A percentile compares a stretch with the other conserved stretches of the same genome.
Conservation (phyloP, 345 rosid genomes). For the Lagerstroemia speciosa region DNA sequence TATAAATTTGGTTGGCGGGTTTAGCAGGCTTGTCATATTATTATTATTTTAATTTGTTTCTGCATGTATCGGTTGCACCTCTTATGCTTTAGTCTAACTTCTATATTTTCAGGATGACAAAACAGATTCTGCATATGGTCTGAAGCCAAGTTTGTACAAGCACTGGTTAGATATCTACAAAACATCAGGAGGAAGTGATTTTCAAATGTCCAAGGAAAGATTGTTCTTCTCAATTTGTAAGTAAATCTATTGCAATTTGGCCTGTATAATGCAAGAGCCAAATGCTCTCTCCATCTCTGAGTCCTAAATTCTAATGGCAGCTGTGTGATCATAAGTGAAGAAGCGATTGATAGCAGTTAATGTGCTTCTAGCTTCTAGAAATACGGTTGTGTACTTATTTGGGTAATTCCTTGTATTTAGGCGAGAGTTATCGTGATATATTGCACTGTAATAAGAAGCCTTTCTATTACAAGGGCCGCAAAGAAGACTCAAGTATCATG, state of each 20-base stretch:
- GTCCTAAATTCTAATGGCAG: background rate
- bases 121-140: constrained; percentile 30
- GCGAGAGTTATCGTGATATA: constrained; percentile 70
- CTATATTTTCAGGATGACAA: constrained; percentile 37
- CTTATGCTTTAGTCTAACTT: background rate
- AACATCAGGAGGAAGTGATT: constrained; percentile 52
- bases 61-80: background rate
- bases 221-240: constrained; percentile 72
- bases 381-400: background rate
- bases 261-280: background rate
- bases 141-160: constrained; percentile 62
- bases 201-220: constrained; percentile 59
- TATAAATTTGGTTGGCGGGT: background rate
- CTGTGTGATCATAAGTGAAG: background rate
- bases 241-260: constrained; percentile 19
- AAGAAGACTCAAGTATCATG: constrained; percentile 74
- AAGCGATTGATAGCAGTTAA: background rate
- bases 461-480: constrained; percentile 59
- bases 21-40: background rate
- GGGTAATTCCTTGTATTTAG: constrained; percentile 20
- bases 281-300: background rate
- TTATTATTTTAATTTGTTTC: background rate
- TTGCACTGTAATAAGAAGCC: constrained; percentile 81
- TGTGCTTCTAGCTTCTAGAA: background rate
- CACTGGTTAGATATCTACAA: constrained; percentile 67